Evolutionary conservation across 2,329 filamentous ascomycete species (phyloP).

Genomic region (Nemania serpens): DNA sequence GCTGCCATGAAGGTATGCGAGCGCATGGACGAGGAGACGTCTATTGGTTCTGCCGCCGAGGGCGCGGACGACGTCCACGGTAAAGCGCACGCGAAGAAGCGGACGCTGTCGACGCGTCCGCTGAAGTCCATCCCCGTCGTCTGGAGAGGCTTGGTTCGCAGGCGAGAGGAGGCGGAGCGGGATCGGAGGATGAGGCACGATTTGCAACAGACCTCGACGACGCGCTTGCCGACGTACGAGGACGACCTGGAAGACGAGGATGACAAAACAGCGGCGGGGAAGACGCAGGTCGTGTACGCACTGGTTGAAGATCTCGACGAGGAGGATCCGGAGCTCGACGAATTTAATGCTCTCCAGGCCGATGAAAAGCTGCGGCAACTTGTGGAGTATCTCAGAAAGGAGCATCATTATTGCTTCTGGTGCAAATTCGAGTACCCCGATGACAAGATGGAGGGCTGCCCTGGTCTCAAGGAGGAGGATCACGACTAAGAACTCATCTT

Average conservation of each 20-base stretch:
- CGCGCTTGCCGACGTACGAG: conserved; percentile 66
- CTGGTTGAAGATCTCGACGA: conserved; percentile 73
- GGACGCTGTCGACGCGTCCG: conserved; percentile 52
- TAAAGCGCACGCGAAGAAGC: conserved; percentile 37
- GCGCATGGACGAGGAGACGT: conserved; percentile 66
- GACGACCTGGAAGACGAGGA: conserved; percentile 74
- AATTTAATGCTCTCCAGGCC: conserved; percentile 72
- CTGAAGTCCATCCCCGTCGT: conserved; percentile 74
- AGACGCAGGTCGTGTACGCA: conserved; percentile 57
- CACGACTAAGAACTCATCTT: conserved; percentile 53
- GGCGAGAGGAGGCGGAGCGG: conserved; percentile 71
- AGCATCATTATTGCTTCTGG: conserved; percentile 90
- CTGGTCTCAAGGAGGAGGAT: conserved; percentile 85
- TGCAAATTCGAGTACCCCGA: conserved; percentile 85
- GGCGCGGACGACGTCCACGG: conserved; percentile 27
- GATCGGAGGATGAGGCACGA: conserved; percentile 68
- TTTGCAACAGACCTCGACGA: conserved; percentile 66
- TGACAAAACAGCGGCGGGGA: conserved; percentile 71
- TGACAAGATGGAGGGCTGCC: conserved; percentile 80
- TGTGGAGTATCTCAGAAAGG: conserved; percentile 70
- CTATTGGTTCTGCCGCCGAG: conserved; percentile 10
- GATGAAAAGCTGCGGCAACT: conserved; percentile 69
- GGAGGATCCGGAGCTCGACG: conserved; percentile 79
- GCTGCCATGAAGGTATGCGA: conserved; percentile 86
- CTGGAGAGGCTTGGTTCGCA: conserved; percentile 75